A percentile compares a stretch with the other conserved stretches of the same genome.
Conservation (phyloP, 2,329 filamentous ascomycete genomes). For the Epichloe aotearoae region DNA sequence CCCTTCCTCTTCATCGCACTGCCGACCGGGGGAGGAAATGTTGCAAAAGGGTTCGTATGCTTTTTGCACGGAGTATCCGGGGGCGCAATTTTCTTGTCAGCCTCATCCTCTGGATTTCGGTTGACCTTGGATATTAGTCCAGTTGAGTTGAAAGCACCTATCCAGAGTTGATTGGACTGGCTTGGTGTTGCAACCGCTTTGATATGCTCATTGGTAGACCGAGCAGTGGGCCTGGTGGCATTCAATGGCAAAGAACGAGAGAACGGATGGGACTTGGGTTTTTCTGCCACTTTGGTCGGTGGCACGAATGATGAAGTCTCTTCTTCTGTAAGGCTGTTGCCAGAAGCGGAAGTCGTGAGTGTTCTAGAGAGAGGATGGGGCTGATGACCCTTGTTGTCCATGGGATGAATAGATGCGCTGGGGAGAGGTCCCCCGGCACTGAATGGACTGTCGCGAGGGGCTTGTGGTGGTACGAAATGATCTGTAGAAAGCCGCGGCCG, state of each 20-base stretch:
- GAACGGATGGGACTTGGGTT: slow-evolving; percentile 21
- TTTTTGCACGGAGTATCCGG: slow-evolving; percentile 97
- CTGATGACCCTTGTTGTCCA: slow-evolving; percentile 33
- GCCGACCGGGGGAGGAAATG: slow-evolving; percentile 46
- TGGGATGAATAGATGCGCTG: slow-evolving; percentile 38
- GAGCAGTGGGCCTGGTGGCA: slow-evolving; percentile 21
- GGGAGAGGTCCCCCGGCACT: slow-evolving; percentile 37
- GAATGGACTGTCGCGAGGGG: slow-evolving; percentile 51
- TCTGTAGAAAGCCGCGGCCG: slow-evolving; percentile 68
- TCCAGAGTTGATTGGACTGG: slow-evolving; percentile 46
- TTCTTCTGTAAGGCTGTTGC: slow-evolving; percentile 64
- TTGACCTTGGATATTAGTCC: slow-evolving; percentile 93
- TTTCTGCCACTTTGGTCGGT: slow-evolving; percentile 13
- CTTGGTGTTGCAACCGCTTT: slow-evolving; percentile 32
- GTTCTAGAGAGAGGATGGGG: slow-evolving; percentile 79
- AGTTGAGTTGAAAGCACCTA: slow-evolving; percentile 84
- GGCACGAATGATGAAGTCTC: slow-evolving; percentile 37
- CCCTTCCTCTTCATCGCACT: slow-evolving; percentile 51
- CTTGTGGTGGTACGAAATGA: slow-evolving; percentile 54
- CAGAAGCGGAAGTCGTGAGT: slow-evolving; percentile 75
- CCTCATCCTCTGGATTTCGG: slow-evolving; percentile 59
- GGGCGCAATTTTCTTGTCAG: slow-evolving; percentile 54
- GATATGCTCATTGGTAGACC: slow-evolving; percentile 16
- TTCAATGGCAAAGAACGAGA: slow-evolving; percentile 26
- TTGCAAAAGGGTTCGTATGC: slow-evolving; percentile 54